These are phyloP conservation scores for Leccinum disarticulatum DNA, from an alignment of 768 basidiomycete species.

Conservation along the genomic window DNA sequence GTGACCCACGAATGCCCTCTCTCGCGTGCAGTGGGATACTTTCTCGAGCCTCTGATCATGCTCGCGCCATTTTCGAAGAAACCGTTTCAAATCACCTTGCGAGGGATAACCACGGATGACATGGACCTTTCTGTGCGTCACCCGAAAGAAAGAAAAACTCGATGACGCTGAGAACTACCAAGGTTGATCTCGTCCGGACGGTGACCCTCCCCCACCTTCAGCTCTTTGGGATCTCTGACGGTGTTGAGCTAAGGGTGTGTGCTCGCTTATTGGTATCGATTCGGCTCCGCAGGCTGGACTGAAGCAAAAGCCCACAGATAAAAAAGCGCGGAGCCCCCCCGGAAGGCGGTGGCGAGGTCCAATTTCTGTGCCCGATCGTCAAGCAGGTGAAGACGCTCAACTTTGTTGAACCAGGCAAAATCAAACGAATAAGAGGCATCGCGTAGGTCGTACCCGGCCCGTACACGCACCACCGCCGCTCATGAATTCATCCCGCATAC, in stretches of 20 bases:
- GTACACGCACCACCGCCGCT: background rate
- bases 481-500: constrained; percentile 4
- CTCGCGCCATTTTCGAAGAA: constrained; percentile 92
- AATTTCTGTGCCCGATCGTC: constrained; percentile 90
- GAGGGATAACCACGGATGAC: constrained; percentile 91
- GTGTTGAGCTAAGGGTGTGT: constrained; percentile 81
- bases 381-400: constrained; percentile 91
- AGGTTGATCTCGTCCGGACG: constrained; percentile 89
- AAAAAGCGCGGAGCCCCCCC: constrained; percentile 93
- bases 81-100: constrained; percentile 75
- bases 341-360: constrained; percentile 88
- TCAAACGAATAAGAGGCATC: constrained; percentile 93
- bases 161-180: constrained; percentile 5
- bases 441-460: constrained; percentile 58
- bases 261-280: background rate
- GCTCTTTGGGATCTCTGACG: constrained; percentile 86
- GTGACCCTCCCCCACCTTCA: constrained; percentile 90
- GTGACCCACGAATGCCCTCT: constrained; percentile 86
- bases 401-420: constrained; percentile 87
- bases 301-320: constrained; percentile 52
- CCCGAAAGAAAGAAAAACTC: constrained; percentile 8
- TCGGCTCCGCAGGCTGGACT: background rate
- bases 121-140: constrained; percentile 80
- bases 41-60: constrained; percentile 86
- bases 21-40: constrained; percentile 91